Evolutionary conservation across 768 basidiomycete genomes (phyloP).

Genomic region (Leccinum uliginosum): DNA sequence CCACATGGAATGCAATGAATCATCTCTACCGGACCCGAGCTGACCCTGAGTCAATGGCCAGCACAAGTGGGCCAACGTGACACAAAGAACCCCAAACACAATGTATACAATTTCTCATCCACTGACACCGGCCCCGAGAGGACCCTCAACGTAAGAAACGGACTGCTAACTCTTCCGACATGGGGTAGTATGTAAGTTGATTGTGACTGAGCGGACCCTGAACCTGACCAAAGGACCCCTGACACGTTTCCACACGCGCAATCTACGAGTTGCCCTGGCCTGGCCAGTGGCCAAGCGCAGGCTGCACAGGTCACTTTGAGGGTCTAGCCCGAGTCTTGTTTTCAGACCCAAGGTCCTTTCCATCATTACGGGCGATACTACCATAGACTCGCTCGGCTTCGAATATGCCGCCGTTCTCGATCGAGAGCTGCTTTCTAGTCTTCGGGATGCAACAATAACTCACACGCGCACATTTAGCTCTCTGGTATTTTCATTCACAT

Average conservation of each 20-base stretch:
- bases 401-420: too few species aligned
- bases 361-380: background rate
- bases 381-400: too few species aligned
- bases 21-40: background rate
- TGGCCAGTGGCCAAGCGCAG: too few species aligned
- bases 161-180: background rate
- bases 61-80: background rate
- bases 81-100: background rate
- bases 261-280: too few species aligned
- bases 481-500: background rate
- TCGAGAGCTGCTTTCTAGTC: background rate
- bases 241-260: background rate
- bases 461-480: background rate
- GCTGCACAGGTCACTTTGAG: too few species aligned
- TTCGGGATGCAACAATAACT: background rate
- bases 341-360: background rate
- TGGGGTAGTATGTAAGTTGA: background rate
- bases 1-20: background rate
- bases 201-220: background rate
- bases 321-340: background rate
- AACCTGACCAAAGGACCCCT: background rate
- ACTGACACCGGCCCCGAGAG: background rate
- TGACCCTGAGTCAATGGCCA: background rate
- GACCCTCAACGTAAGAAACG: background rate
- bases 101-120: too few species aligned